Evolutionary conservation across 1,284 basidiomycete genomes (phyloP), one percentile per base, ranked within the genome.

Genomic region (Malassezia caprae): DNA sequence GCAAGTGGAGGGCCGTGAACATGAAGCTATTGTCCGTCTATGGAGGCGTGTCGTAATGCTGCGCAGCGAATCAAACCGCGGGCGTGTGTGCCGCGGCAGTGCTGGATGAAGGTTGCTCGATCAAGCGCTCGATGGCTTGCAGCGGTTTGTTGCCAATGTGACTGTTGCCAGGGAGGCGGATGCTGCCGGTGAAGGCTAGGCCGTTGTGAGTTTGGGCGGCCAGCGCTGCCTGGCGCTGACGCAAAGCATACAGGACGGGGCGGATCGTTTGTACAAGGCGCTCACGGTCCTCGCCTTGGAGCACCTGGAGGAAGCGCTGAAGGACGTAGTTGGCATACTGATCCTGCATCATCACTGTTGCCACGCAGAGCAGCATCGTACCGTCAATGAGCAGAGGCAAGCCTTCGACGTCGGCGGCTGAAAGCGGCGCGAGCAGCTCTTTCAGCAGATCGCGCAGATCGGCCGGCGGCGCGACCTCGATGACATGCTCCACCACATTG

Each of bases 401-500:
- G n/a, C 35, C 34, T 10, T 37, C 42, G 15, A 39, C 12, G 19
- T 52, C 50, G 17, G 45, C 32, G 13, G 55, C 7, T 27, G 37
- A 34, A 6, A 48, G 23, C 8, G 80, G 78, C 2, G 78, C 76
- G 76, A 90, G 81, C 49, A 94, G 83, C 76, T 94, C 89, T 21
- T 87, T 82, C 53, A 94, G 82, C 57, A 96, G 78, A 30, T 78
- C 74, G 19, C 80, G 80, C 51, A 86, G 82, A 58, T 81, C 84
- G 19, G 83, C 82, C 0, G 79, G 49, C 52, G 82, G 80, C 0
- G 86, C 82, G 21, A 80, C 83, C 21, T 84, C 75, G 42, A 96
- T 80, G 1, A 90, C 89, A 76, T 90, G 90, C 77, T 98, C 94
- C 72, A 89, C 87, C 17, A 98, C 94, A 69, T 98, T 98, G 17